A percentile compares a stretch with the other conserved stretches of the same genome.
These are phyloP conservation scores for Protostelium mycophagum DNA, from an alignment of 78 protist genomes.

Conservation along the genomic window DNA sequence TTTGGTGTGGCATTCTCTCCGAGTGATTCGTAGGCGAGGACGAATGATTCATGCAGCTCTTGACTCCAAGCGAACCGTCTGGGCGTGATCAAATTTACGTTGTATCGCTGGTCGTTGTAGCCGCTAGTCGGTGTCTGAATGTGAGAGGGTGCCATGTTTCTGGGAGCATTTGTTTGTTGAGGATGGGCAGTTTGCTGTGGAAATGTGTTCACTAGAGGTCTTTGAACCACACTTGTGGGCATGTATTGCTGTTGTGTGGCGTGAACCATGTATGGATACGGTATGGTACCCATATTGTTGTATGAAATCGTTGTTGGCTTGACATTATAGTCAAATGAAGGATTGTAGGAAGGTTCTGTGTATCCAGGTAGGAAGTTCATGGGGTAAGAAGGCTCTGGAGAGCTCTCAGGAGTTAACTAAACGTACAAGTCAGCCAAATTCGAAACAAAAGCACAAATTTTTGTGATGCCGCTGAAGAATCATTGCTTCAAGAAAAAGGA, in stretches of 20 bases:
- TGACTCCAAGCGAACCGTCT: neutral
- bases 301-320: too few species aligned
- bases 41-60: neutral
- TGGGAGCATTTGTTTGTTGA: neutral
- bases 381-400: neutral
- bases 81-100: neutral
- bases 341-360: too few species aligned
- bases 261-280: neutral
- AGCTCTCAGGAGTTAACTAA: neutral
- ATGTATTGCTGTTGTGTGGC: neutral
- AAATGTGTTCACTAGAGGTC: neutral
- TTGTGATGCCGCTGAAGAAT: neutral
- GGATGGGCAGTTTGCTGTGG: neutral
- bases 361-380: neutral
- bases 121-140: neutral
- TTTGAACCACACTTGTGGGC: neutral
- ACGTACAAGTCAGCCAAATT: neutral
- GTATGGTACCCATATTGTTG: neutral
- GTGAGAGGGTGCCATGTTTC: neutral
- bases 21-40: neutral
- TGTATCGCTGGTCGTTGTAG: neutral
- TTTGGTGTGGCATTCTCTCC: neutral
- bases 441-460: neutral
- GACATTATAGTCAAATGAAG: too few species aligned
- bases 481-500: too few species aligned